Base-by-base conservation (phyloP, 2,329 filamentous ascomycete species). In the Simplicillium aogashimaense region DNA sequence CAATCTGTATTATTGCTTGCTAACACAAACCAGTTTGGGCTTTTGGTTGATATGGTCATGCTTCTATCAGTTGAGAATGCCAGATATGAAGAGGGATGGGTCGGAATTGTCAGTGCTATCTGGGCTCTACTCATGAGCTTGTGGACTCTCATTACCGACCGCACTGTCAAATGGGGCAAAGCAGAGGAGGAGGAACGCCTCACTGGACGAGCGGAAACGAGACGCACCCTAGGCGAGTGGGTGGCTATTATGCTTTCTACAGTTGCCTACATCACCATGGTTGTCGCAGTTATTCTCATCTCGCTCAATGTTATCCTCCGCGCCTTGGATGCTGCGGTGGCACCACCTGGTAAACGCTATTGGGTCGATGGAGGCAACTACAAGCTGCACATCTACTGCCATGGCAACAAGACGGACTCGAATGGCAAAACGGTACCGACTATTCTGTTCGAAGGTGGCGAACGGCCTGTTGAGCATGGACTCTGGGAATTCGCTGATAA, bases 151-250 rank as follows among this genome's bases (percentile, higher is more conserved):
- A 53, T 82, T 8, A 85, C 83, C 7, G 90, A 95, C 54, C 74
- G 83, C 36, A 79, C 85, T 4, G 92, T 98, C 8, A 75, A 83
- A 53, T 94, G 87, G 83, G 92, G 90, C 42, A 97, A 97, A 62
- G 72, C 71, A 2, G 87, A 95, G 53, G 92, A 97, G 58, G 92
- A 98, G 57, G 83, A 95, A 58, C 79, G 92, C 18, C 68, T 97
- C 15, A 97, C 90, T 1, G 92, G 92, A 10, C 83, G 90, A 12
- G 76, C 83, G 25, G 90, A 98, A 65, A 87, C 83, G 10, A 77
- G 89, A 17, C 79, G 89, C 20, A 85, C 87, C 0, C 60, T 95
- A 5, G 66, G 74, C 33, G 87, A 97, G 65, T 97, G 92, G 90
- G 62, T 80, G 5, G 83, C 81, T 34, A 86, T 98, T 12, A 64